Percentiles rank a stretch among this genome's conserved stretches.
Evolutionary conservation across 169 alveolate genomes (phyloP).

Genomic region (Eimeria falciformis): DNA sequence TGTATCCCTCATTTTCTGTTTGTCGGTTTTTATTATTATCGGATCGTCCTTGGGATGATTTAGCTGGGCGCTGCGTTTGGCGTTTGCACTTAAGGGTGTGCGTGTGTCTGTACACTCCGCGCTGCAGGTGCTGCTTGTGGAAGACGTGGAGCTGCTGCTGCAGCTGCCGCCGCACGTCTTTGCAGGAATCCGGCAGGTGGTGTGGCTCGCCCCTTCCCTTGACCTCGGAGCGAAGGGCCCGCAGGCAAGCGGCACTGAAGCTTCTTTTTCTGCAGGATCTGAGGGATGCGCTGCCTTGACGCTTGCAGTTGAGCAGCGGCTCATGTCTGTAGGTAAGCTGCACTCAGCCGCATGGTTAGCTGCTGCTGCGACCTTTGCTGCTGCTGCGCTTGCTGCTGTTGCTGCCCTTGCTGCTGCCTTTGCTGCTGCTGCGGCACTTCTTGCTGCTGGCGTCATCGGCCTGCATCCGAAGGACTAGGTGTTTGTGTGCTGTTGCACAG

Average conservation of each 20-base stretch:
- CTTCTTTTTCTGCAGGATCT: background rate
- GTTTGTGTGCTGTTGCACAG: background rate
- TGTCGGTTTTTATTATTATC: background rate
- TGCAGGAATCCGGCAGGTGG: conserved; percentile 12
- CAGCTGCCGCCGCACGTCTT: conserved; percentile 48
- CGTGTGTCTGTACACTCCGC: no score
- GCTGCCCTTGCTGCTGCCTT: background rate
- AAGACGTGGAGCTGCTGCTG: conserved; percentile 31
- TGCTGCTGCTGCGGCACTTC: no score
- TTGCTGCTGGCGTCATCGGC: background rate
- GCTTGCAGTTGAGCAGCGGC: conserved; percentile 14
- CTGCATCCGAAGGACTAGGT: background rate
- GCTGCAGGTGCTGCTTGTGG: conserved; percentile 49
- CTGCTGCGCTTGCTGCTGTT: background rate
- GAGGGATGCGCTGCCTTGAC: background rate
- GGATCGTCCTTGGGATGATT: no score
- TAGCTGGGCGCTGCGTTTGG: no score
- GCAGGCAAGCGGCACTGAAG: background rate
- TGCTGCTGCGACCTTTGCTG: background rate
- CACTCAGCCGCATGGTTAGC: background rate
- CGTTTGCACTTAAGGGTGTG: no score
- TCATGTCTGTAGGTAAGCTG: conserved; percentile 10
- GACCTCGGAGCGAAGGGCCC: background rate
- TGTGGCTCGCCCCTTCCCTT: conserved; percentile 50
- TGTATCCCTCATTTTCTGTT: background rate